These are phyloP conservation scores for Chaetoceros muelleri DNA, from an alignment of 108 stramenopile species.

Conservation along the genomic window DNA sequence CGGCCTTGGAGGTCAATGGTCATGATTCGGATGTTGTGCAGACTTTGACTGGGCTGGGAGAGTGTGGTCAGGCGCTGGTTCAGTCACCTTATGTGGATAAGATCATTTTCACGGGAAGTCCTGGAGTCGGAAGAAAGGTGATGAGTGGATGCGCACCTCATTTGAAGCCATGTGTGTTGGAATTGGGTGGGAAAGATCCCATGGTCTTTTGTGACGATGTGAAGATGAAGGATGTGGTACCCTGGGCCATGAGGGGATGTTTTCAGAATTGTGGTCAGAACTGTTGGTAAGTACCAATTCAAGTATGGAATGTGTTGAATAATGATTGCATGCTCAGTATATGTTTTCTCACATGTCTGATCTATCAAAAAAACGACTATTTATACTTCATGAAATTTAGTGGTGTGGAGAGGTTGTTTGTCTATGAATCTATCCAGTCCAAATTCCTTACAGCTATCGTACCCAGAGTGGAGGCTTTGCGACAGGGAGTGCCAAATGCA, in stretches of 20 bases:
- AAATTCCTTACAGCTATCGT: slow-evolving; percentile 55
- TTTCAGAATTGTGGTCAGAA: slow-evolving; percentile 98
- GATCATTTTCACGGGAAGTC: slow-evolving; percentile 96
- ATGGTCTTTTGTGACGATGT: slow-evolving; percentile 95
- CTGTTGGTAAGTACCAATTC: no score
- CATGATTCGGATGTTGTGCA: slow-evolving; percentile 89
- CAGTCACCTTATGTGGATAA: slow-evolving; percentile 85
- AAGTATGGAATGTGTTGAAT: no score
- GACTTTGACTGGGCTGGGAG: slow-evolving; percentile 86
- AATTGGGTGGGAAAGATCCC: slow-evolving; percentile 98
- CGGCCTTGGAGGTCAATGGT: slow-evolving; percentile 80
- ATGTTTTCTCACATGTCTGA: no score
- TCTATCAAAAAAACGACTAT: no score
- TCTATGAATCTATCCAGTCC: slow-evolving; percentile 80
- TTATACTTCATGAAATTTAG: no score
- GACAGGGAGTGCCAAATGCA: slow-evolving; percentile 73
- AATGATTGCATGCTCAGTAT: no score
- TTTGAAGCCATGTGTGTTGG: slow-evolving; percentile 96
- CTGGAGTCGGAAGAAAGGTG: slow-evolving; percentile 87
- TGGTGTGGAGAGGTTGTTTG: slow-evolving; percentile 94
- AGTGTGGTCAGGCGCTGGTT: slow-evolving; percentile 90
- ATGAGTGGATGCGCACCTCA: slow-evolving; percentile 77
- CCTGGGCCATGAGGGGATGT: slow-evolving; percentile 91
- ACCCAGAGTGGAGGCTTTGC: slow-evolving; percentile 44
- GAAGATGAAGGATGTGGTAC: slow-evolving; percentile 59